Evolutionary conservation across 108 stramenopile genomes (phyloP).

Genomic region (Bacterosira constricta): DNA sequence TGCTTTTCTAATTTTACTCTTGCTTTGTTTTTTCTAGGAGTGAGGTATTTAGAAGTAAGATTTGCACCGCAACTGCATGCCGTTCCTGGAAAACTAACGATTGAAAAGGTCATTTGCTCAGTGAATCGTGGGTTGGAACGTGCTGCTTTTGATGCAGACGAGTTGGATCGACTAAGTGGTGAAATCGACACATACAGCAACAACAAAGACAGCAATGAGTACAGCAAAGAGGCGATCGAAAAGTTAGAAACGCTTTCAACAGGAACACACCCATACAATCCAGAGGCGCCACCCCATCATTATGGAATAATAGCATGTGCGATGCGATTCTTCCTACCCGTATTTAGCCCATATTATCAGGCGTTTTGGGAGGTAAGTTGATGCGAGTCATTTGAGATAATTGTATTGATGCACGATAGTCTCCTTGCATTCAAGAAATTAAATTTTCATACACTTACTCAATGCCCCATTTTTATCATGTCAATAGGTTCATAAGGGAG

Average conservation of each 20-base stretch:
- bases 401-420: too few species aligned
- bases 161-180: slow-evolving; percentile 27
- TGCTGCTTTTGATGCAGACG: slow-evolving; percentile 31
- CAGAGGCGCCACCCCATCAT: slow-evolving; percentile 42
- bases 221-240: not conserved
- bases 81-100: slow-evolving; percentile 26
- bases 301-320: slow-evolving; percentile 44
- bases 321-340: slow-evolving; percentile 41
- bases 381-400: too few species aligned
- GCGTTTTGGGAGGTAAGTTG: slow-evolving; percentile 45
- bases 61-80: slow-evolving; percentile 49
- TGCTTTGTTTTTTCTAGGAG: too few species aligned
- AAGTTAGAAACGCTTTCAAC: not conserved
- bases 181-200: not conserved
- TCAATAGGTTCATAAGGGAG: slow-evolving; percentile 48
- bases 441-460: too few species aligned
- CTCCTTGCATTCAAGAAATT: too few species aligned
- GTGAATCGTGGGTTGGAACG: slow-evolving; percentile 44
- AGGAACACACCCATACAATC: slow-evolving; percentile 31
- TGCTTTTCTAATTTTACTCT: too few species aligned
- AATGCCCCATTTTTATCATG: too few species aligned
- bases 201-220: not conserved
- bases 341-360: slow-evolving; percentile 35
- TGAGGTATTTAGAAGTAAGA: slow-evolving; percentile 33
- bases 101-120: slow-evolving; percentile 30